Evolutionary conservation across 192 early-diverging fungal species (phyloP), one percentile per base, ranked within the genome.

Genomic region (Oehlia diaphana): DNA sequence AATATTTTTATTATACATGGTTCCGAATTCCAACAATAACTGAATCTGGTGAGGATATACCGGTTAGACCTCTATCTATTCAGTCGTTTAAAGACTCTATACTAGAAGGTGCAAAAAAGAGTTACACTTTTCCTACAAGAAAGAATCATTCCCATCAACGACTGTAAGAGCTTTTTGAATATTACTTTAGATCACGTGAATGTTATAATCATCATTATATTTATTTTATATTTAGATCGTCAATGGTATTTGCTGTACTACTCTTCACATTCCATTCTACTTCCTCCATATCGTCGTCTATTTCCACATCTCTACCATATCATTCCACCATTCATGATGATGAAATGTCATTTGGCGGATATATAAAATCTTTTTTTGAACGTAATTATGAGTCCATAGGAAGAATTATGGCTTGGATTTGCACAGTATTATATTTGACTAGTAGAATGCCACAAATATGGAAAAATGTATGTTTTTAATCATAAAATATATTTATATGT

Each of bases 361-460:
- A 70, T 39, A 9, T 39, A 2, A n/a, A 44, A 23, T 70, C 4
- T n/a, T 44, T 33, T 8, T 35, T 50, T 37, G 82, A 83, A 10
- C 68, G 69, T 62, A 21, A 42, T 42, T 42, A 21, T 64, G 67
- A 19, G 65, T 70, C 9, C 74, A 74, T 91, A 67, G 90, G 94
- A 0, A 73, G 89, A 37, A 75, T 91, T n/a, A 86, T 94, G 80
- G 89, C 92, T 0, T 95, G 91, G 90, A 76, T 84, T 50, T 93
- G 93, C 78, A 89, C 88, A 2, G 31, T 82, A 14, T 86, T 91
- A 58, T 95, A 93, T 83, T 82, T 94, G 37, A 83, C 89, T 7
- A 92, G 91, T 23, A 87, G 93, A 10, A 84, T 95, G 58, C 94
- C 94, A 31, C 94, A 95, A 80, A 87, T 95, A 63, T 89, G 86